Evolutionary conservation across 1,284 basidiomycete species (phyloP).

Genomic region (Ceratobasidium sp.): DNA sequence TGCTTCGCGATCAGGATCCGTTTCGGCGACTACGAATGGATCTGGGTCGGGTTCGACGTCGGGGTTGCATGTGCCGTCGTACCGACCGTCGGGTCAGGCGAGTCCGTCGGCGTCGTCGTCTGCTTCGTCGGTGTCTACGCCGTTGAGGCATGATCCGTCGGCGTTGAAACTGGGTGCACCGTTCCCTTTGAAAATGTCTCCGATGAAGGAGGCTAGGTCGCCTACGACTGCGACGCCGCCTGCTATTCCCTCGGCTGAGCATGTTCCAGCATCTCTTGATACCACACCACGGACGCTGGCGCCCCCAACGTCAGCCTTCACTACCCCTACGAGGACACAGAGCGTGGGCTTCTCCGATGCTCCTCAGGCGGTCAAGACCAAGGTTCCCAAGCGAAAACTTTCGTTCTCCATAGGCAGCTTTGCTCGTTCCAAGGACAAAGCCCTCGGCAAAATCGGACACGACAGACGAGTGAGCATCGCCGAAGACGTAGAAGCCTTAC

Average conservation of each 20-base stretch:
- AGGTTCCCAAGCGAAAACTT: conserved; percentile 10
- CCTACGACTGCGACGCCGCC: conserved; percentile 27
- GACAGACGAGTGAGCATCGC: conserved; percentile 34
- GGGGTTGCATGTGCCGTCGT: conserved; percentile 34
- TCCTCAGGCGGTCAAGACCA: background rate
- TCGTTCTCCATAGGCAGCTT: conserved; percentile 25
- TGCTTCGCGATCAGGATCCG: conserved; percentile 38
- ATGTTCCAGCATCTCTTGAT: background rate
- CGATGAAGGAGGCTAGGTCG: conserved; percentile 14
- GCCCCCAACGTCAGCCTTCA: background rate
- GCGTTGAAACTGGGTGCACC: conserved; percentile 26
- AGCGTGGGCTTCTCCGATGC: conserved; percentile 4
- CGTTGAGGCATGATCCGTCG: conserved; percentile 33
- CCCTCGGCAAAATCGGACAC: conserved; percentile 20
- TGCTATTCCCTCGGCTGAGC: background rate
- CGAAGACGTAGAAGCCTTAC: conserved; percentile 28
- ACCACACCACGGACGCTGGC: conserved; percentile 1
- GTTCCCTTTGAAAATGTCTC: conserved; percentile 41
- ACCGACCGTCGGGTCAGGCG: conserved; percentile 18
- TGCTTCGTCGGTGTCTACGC: conserved; percentile 41
- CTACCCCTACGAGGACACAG: conserved; percentile 2
- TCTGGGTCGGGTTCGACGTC: conserved; percentile 29
- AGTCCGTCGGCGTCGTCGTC: conserved; percentile 33
- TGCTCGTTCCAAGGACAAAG: conserved; percentile 11
- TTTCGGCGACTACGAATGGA: conserved; percentile 39